These are phyloP conservation scores for Hypoxylon sp. DNA, from an alignment of 2,329 filamentous ascomycete species.

Conservation along the genomic window DNA sequence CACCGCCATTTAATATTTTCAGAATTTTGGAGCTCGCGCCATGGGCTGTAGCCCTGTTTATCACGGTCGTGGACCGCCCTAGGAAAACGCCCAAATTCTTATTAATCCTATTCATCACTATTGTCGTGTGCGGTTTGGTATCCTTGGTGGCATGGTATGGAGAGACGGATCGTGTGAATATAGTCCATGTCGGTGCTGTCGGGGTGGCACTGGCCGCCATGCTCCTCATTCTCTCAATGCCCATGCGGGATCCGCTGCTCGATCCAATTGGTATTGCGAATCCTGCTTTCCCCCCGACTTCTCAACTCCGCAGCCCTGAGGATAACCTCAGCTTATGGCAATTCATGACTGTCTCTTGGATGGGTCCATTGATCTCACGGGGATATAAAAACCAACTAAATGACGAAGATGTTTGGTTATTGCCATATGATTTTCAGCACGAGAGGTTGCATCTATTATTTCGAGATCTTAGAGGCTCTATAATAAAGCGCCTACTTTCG, in stretches of 20 bases:
- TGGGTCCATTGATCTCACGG: constrained; percentile 78
- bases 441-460: constrained; percentile 80
- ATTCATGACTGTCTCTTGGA: constrained; percentile 89
- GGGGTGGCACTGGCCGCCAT: constrained; percentile 63
- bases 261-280: constrained; percentile 70
- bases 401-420: constrained; percentile 84
- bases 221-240: constrained; percentile 75
- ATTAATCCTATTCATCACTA: constrained; percentile 57
- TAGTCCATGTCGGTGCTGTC: constrained; percentile 56
- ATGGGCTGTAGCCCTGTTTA: constrained; percentile 58
- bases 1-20: constrained; percentile 49
- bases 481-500: constrained; percentile 76
- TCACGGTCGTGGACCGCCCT: constrained; percentile 58
- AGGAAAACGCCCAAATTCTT: constrained; percentile 60
- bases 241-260: constrained; percentile 73
- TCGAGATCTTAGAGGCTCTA: constrained; percentile 78
- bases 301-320: constrained; percentile 77
- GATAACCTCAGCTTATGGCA: constrained; percentile 85
- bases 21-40: constrained; percentile 57
- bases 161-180: constrained; percentile 52
- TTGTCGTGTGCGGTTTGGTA: constrained; percentile 54
- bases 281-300: constrained; percentile 69
- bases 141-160: constrained; percentile 48
- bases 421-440: constrained; percentile 88
- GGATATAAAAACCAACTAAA: constrained; percentile 77